These are phyloP conservation scores for Trichosporon coremiiforme DNA, from an alignment of 1,284 basidiomycete species.

Conservation along the genomic window DNA sequence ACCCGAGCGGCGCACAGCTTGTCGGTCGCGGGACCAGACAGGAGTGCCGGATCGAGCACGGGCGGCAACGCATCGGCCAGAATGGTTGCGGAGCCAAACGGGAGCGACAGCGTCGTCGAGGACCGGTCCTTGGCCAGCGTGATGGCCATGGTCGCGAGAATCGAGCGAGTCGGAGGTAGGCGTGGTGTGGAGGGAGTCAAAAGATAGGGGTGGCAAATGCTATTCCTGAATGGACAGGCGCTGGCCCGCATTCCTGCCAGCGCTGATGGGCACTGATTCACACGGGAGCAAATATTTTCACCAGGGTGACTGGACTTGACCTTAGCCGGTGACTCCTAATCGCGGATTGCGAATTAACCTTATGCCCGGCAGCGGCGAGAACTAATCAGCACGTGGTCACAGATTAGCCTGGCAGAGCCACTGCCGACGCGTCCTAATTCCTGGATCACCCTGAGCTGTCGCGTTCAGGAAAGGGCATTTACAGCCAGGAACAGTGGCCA, in stretches of 20 bases:
- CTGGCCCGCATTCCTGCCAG: neutral
- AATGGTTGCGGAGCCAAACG: neutral
- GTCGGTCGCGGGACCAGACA: conserved; percentile 22
- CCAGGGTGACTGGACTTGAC: conserved; percentile 13
- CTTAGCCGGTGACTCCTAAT: neutral
- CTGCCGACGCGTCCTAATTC: conserved; percentile 10
- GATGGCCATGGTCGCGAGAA: conserved; percentile 18
- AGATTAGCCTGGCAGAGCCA: neutral
- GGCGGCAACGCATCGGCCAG: conserved; percentile 24
- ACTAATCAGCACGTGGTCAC: neutral
- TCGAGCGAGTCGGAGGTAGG: neutral
- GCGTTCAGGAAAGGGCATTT: conserved; percentile 5
- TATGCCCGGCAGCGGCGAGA: neutral
- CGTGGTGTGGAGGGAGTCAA: conserved; percentile 17
- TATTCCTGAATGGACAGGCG: conserved; percentile 15
- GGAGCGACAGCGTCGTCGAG: conserved; percentile 14
- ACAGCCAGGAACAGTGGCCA: neutral
- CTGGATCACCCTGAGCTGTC: neutral
- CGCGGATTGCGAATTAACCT: neutral
- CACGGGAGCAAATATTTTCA: conserved; percentile 19
- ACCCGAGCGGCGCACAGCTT: conserved; percentile 29
- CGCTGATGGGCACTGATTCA: conserved; percentile 7
- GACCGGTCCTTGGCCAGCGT: conserved; percentile 13
- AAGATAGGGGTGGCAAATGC: conserved; percentile 16
- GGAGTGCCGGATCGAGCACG: conserved; percentile 24